phyloP scores from a whole-genome alignment of 2,329 filamentous ascomycete genomes.

The Colletotrichum liriopes region DNA sequence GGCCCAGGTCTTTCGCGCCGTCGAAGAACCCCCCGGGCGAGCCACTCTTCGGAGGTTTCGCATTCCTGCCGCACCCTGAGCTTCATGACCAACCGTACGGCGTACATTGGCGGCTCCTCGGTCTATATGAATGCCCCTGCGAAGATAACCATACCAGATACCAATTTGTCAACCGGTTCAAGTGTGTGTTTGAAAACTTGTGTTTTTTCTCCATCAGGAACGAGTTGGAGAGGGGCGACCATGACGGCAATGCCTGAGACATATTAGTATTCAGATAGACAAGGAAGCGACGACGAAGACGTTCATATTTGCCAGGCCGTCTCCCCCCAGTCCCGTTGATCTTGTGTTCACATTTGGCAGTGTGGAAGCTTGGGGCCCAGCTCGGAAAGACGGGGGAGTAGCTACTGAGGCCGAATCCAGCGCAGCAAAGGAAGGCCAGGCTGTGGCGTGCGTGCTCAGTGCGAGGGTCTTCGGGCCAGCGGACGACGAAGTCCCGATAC shows the following conservation, averaged over 20 bases:
- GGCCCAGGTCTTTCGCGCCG: accelerated
- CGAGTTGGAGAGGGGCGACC: not conserved
- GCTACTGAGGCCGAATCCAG: not conserved
- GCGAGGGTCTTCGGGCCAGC: not conserved
- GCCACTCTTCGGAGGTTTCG: too few relatives aligned
- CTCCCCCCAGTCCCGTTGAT: not conserved
- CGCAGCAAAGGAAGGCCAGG: not conserved
- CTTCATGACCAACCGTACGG: not conserved
- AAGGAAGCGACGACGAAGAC: not conserved
- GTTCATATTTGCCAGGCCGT: not conserved
- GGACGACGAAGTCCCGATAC: not conserved
- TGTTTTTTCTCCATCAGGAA: too few relatives aligned
- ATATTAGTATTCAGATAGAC: not conserved
- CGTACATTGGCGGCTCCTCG: not conserved
- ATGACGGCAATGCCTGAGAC: not conserved
- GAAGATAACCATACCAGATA: not conserved
- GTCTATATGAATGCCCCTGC: not conserved
- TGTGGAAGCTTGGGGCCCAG: not conserved
- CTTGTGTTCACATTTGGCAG: not conserved
- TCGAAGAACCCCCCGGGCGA: too few relatives aligned
- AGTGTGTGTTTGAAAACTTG: not conserved
- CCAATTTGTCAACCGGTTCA: not conserved
- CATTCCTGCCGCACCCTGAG: not conserved
- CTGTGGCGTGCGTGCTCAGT: not conserved
- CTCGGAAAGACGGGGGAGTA: not conserved